Evolutionary conservation across 352 stramenopile genomes (phyloP).

Genomic region (Phytophthora nicotianae): DNA sequence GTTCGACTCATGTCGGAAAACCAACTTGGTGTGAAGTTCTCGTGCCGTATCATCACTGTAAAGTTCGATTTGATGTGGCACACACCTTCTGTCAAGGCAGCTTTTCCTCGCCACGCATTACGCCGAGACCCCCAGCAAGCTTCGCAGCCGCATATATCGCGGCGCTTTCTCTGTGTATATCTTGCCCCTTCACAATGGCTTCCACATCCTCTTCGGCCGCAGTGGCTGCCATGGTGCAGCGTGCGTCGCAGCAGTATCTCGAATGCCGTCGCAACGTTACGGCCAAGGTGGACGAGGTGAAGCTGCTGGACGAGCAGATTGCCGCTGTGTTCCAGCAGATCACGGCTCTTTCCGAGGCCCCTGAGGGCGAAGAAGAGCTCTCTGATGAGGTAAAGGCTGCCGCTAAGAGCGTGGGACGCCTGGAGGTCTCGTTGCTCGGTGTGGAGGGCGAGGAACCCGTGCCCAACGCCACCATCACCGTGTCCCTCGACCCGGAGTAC

Average conservation of each 20-base stretch:
- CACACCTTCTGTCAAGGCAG: constrained; percentile 1
- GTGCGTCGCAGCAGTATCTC: constrained; percentile 83
- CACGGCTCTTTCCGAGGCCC: constrained; percentile 49
- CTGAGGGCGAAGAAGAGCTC: constrained; percentile 35
- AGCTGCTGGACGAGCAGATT: constrained; percentile 76
- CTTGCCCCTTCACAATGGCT: constrained; percentile 41
- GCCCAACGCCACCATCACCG: constrained; percentile 60
- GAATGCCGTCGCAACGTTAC: constrained; percentile 80
- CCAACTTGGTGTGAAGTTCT: not conserved
- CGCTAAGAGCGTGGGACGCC: constrained; percentile 74
- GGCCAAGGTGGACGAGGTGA: constrained; percentile 81
- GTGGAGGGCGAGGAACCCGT: constrained; percentile 67
- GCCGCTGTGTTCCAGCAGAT: constrained; percentile 76
- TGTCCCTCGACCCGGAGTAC: constrained; percentile 81
- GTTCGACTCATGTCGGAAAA: too few relatives aligned
- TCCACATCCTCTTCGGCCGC: constrained; percentile 50
- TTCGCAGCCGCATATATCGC: constrained; percentile 19
- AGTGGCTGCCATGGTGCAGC: constrained; percentile 73
- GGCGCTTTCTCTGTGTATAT: constrained; percentile 15
- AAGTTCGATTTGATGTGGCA: constrained; percentile 11
- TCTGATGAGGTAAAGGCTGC: constrained; percentile 33
- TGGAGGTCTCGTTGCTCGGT: constrained; percentile 62
- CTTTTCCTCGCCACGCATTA: constrained; percentile 35
- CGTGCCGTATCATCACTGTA: not conserved
- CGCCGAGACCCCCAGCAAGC: constrained; percentile 16